A percentile compares a stretch with the other conserved stretches of the same genome.
Conservation (phyloP, 169 alveolate genomes). For the Babesia bovis region DNA sequence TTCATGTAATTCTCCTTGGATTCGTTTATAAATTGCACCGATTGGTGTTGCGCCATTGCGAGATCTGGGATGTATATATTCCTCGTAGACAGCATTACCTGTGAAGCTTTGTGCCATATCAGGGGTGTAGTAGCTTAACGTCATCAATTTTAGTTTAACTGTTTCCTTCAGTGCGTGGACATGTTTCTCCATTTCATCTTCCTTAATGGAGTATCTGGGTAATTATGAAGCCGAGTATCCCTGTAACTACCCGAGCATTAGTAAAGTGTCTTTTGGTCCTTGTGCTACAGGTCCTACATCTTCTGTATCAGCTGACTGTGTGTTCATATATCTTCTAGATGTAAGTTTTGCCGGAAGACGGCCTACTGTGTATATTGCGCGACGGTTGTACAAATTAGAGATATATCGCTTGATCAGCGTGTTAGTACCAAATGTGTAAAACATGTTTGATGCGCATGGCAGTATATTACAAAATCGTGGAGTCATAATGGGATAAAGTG, state of each 20-base stretch:
- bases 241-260: conserved; percentile 43
- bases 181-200: conserved; percentile 36
- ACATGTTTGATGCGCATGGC: too few relatives aligned
- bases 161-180: conserved; percentile 52
- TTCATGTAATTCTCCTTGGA: conserved; percentile 58
- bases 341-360: neutral
- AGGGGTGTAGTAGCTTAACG: conserved; percentile 40
- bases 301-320: neutral
- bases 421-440: too few relatives aligned
- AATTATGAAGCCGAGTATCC: neutral
- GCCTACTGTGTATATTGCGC: too few relatives aligned
- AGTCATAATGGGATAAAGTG: too few relatives aligned
- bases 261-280: conserved; percentile 61
- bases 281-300: conserved; percentile 25
- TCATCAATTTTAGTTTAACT: conserved; percentile 52
- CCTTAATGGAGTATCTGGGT: conserved; percentile 43
- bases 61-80: conserved; percentile 13
- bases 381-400: too few relatives aligned
- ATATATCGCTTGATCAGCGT: too few relatives aligned
- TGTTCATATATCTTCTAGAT: neutral
- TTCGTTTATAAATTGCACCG: conserved; percentile 46
- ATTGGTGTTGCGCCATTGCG: conserved; percentile 65
- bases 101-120: conserved; percentile 60
- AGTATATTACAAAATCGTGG: too few relatives aligned
- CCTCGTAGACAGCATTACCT: neutral